Evolutionary conservation across 345 rosid genomes (phyloP).

Genomic region (Populus pruinosa): DNA sequence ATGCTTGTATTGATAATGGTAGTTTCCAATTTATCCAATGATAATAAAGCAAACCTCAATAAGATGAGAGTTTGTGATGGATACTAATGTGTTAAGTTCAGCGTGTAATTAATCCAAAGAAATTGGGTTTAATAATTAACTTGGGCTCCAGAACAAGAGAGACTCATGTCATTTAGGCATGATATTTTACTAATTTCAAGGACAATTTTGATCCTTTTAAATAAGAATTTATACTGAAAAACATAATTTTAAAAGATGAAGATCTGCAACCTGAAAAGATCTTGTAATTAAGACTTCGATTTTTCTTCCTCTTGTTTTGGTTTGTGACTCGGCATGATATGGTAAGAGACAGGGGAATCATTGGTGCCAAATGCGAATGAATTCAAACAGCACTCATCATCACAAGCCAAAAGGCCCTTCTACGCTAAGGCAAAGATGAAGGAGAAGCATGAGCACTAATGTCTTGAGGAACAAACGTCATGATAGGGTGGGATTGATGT

Average conservation of each 20-base stretch:
- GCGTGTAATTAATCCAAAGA: fast-evolving
- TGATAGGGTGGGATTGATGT: conserved; percentile 61
- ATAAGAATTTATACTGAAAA: no score
- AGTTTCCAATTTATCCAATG: no score
- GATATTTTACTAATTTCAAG: no score
- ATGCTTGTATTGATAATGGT: no score
- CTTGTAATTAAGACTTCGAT: not conserved
- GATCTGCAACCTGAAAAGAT: not conserved
- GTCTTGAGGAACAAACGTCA: conserved; percentile 40
- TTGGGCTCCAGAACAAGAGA: no score
- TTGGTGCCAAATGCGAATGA: not conserved
- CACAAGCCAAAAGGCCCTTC: not conserved
- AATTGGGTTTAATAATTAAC: fast-evolving
- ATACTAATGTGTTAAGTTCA: no score
- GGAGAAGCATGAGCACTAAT: not conserved
- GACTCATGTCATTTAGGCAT: no score
- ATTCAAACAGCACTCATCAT: conserved; percentile 1
- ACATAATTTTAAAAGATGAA: no score
- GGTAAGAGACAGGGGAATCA: not conserved
- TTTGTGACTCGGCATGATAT: not conserved
- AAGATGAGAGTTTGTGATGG: no score
- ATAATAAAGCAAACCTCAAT: no score
- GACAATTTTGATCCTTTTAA: no score
- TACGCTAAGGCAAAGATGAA: not conserved
- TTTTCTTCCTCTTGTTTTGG: not conserved